phyloP scores from a whole-genome alignment of 139 green algal genomes.

The Tetratostichococcus sp. region DNA sequence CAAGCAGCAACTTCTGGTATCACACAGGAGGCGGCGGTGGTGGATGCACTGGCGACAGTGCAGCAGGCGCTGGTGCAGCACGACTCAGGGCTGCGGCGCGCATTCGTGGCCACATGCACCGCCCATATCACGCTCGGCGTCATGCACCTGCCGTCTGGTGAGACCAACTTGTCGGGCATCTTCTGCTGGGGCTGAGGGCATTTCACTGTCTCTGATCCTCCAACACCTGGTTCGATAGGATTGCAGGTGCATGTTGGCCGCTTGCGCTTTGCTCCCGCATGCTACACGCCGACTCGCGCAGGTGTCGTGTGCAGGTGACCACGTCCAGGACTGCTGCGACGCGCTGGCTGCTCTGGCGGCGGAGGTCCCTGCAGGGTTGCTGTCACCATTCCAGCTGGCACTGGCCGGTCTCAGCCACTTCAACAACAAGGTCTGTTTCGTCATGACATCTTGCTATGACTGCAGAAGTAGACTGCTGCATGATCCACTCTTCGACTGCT shows the following conservation, averaged over 20 bases:
- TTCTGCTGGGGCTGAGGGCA: no score
- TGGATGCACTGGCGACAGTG: background rate
- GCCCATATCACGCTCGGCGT: background rate
- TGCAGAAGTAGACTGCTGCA: no score
- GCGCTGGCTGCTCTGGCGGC: background rate
- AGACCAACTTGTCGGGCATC: no score
- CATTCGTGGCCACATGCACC: background rate
- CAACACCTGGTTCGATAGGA: no score
- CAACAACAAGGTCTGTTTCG: background rate
- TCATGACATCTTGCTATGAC: no score
- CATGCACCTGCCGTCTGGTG: background rate
- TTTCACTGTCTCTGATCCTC: no score
- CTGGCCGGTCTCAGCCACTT: background rate
- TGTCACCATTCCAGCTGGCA: background rate
- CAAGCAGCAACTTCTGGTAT: no score
- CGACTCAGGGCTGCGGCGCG: background rate
- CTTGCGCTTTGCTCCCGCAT: no score
- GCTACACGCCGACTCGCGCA: no score
- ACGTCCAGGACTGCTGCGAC: background rate
- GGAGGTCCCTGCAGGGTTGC: background rate
- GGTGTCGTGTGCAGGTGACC: background rate
- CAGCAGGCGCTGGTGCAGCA: background rate
- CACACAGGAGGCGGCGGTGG: background rate
- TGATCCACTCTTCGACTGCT: no score
- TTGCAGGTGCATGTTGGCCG: no score